phyloP scores from a whole-genome alignment of 2,329 filamentous ascomycete genomes.

The Aschersonia sp. region DNA sequence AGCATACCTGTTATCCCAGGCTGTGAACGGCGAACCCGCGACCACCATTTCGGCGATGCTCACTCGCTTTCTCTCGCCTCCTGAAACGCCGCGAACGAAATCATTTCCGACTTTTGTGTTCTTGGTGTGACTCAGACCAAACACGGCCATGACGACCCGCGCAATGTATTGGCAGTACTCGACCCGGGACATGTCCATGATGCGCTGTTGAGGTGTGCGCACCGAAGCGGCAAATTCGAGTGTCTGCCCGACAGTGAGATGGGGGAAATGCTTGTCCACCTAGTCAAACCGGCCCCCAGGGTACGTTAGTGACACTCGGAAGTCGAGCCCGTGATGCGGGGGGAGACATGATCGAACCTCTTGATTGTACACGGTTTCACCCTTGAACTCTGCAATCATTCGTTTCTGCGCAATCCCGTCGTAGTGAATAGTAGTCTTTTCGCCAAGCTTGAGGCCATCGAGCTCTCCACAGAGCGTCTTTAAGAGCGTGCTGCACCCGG shows the following conservation, averaged over 20 bases:
- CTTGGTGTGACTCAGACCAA: conserved; percentile 57
- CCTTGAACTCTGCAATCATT: conserved; percentile 46
- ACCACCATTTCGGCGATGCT: conserved; percentile 68
- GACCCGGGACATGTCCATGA: conserved; percentile 44
- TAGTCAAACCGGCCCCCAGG: conserved; percentile 11
- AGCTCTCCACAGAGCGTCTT: conserved; percentile 48
- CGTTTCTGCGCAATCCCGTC: conserved; percentile 39
- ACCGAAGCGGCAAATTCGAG: conserved; percentile 58
- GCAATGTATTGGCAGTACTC: conserved; percentile 49
- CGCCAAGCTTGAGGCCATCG: conserved; percentile 38
- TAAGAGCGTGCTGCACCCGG: conserved; percentile 49
- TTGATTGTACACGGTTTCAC: conserved; percentile 60
- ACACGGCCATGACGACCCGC: conserved; percentile 54
- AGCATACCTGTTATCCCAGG: conserved; percentile 53
- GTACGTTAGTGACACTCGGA: no score
- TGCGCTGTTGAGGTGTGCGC: conserved; percentile 49
- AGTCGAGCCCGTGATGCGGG: background rate
- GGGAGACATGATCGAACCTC: conserved; percentile 28
- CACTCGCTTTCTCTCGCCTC: conserved; percentile 65
- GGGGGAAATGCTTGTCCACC: conserved; percentile 60
- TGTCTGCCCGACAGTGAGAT: conserved; percentile 62
- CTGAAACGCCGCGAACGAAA: conserved; percentile 55
- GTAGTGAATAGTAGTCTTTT: conserved; percentile 41
- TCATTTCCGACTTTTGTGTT: conserved; percentile 65
- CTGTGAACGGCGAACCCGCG: conserved; percentile 37